These are phyloP conservation scores for Ormosia emarginata DNA, from an alignment of 306 rosid genomes.

Conservation along the genomic window DNA sequence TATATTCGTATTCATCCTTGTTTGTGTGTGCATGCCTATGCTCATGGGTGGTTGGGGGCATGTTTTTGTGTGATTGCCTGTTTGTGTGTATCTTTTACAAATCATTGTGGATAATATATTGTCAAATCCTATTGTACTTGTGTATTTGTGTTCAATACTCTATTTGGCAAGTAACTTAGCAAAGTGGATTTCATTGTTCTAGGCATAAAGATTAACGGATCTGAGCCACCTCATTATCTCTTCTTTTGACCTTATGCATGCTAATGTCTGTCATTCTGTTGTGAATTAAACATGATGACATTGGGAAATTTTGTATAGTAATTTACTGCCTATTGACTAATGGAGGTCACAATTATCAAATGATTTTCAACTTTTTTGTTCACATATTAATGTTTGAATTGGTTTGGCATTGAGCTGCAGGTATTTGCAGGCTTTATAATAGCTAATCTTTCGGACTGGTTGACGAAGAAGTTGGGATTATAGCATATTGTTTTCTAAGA, in stretches of 20 bases:
- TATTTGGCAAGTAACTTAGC: no score
- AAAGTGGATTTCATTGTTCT: no score
- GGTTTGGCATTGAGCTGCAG: conserved; percentile 38
- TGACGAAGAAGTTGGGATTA: conserved; percentile 64
- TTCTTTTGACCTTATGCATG: not conserved
- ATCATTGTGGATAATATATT: no score
- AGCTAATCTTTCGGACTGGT: conserved; percentile 80
- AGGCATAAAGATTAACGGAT: no score
- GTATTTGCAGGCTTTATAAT: conserved; percentile 86
- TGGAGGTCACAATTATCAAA: not conserved
- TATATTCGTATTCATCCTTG: not conserved
- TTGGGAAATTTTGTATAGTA: not conserved
- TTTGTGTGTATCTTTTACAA: no score
- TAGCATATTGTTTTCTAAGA: conserved; percentile 40
- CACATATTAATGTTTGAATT: not conserved
- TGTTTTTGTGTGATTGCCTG: no score
- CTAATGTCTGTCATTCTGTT: not conserved
- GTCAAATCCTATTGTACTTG: no score
- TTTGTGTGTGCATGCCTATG: not conserved
- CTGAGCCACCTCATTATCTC: not conserved
- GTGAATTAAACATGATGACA: not conserved
- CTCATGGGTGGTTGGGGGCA: no score
- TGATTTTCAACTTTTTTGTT: not conserved
- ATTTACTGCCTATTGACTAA: not conserved
- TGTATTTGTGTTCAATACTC: not conserved